A percentile compares a stretch with the other conserved stretches of the same genome.
Evolutionary conservation across 495 filamentous ascomycete species (phyloP).

Genomic region (Tetracladium marchalianum): DNA sequence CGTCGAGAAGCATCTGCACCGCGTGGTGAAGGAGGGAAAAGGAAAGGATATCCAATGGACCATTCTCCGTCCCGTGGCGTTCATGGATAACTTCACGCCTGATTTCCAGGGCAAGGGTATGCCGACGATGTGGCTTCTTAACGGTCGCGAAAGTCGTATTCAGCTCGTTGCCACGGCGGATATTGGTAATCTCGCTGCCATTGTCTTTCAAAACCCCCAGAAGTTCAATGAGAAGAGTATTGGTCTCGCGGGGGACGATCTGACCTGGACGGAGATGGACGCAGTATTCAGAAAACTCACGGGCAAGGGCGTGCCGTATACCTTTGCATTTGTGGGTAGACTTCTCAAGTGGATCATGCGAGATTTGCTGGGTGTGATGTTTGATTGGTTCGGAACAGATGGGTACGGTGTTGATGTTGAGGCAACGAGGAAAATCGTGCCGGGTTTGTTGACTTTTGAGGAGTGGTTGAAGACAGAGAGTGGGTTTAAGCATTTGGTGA

Average conservation of each 20-base stretch:
- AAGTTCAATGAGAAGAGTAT: slow-evolving; percentile 28
- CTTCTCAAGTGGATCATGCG: slow-evolving; percentile 26
- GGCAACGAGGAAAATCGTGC: slow-evolving; percentile 26
- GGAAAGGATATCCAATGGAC: slow-evolving; percentile 44
- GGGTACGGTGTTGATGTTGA: slow-evolving; percentile 34
- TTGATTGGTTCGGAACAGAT: slow-evolving; percentile 35
- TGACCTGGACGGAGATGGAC: slow-evolving; percentile 30
- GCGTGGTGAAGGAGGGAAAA: slow-evolving; percentile 13
- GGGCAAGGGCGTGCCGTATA: slow-evolving; percentile 27
- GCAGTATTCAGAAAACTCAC: slow-evolving; percentile 28
- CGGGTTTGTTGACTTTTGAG: slow-evolving; percentile 30
- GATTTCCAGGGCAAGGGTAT: slow-evolving; percentile 53
- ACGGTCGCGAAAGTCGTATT: slow-evolving; percentile 32
- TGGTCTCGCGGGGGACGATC: slow-evolving; percentile 35
- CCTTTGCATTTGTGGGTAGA: slow-evolving; percentile 29
- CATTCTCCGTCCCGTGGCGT: slow-evolving; percentile 53
- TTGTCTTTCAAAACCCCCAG: slow-evolving; percentile 38
- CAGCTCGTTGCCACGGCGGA: slow-evolving; percentile 49
- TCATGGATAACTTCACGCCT: slow-evolving; percentile 55
- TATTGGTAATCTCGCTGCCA: slow-evolving; percentile 54
- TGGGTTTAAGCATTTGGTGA: slow-evolving; percentile 20
- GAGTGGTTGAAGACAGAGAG: slow-evolving; percentile 30
- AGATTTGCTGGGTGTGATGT: slow-evolving; percentile 31
- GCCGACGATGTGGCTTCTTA: slow-evolving; percentile 36
- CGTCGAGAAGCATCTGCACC: slow-evolving; percentile 52